Conservation (phyloP, 2,329 filamentous ascomycete genomes). For the Colletotrichum sublineola region DNA sequence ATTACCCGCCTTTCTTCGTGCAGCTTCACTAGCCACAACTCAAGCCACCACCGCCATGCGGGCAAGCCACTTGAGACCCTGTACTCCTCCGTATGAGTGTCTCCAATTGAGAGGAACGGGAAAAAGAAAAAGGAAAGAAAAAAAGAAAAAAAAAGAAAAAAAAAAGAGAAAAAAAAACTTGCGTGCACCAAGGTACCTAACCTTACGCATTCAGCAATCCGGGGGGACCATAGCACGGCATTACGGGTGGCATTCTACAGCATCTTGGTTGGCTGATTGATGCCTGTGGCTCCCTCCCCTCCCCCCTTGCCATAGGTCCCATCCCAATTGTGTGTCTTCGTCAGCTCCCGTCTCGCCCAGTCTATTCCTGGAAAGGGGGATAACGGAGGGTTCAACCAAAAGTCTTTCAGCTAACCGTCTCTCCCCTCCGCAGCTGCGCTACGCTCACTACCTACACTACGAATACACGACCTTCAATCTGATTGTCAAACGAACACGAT, state of each 20-base stretch:
- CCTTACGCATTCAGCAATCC: constrained; percentile 18
- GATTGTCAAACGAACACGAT: constrained; percentile 2
- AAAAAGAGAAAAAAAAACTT: too few relatives aligned
- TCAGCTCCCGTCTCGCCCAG: constrained; percentile 19
- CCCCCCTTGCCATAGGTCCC: not conserved
- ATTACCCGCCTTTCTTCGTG: too few relatives aligned
- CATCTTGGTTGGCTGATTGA: constrained; percentile 18
- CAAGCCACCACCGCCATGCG: not conserved
- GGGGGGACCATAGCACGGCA: constrained; percentile 11
- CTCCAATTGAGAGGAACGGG: not conserved
- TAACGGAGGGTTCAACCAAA: constrained; percentile 13
- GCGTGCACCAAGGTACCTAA: not conserved
- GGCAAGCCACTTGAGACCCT: constrained; percentile 27
- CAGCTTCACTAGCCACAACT: constrained; percentile 10
- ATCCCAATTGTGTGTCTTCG: constrained; percentile 30
- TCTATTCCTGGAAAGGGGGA: constrained; percentile 19
- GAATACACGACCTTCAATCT: not conserved
- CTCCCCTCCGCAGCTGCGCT: not conserved
- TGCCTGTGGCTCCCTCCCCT: not conserved
- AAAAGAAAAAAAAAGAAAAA: too few relatives aligned
- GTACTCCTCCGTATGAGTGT: not conserved
- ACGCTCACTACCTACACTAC: not conserved
- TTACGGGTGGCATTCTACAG: constrained; percentile 18
- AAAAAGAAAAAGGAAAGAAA: too few relatives aligned
- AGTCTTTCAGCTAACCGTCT: constrained; percentile 3